Evolutionary conservation across 805 yeast species (phyloP).

Genomic region (Clavispora vitiphila): DNA sequence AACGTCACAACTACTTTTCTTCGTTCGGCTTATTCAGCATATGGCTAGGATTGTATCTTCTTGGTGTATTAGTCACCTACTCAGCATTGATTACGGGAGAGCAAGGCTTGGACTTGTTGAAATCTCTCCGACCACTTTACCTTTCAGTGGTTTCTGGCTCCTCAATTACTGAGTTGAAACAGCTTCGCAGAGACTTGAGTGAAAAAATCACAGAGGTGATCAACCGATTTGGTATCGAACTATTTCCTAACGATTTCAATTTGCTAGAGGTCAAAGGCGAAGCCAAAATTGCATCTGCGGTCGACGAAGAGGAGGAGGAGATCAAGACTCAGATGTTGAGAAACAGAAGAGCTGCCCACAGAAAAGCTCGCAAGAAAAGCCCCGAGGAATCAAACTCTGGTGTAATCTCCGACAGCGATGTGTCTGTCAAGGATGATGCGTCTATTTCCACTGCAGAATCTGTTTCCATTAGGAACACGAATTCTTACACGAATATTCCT

Average conservation of each 20-base stretch:
- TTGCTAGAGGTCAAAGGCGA: slow-evolving; percentile 43
- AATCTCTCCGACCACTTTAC: slow-evolving; percentile 77
- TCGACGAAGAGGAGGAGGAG: slow-evolving; percentile 49
- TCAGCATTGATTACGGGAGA: slow-evolving; percentile 93
- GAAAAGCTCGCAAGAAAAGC: slow-evolving; percentile 18
- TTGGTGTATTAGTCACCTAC: slow-evolving; percentile 71
- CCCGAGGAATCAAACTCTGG: slow-evolving; percentile 5
- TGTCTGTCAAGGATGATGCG: slow-evolving; percentile 15
- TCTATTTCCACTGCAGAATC: slow-evolving; percentile 52
- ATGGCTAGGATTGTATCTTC: slow-evolving; percentile 46
- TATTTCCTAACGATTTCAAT: slow-evolving; percentile 79
- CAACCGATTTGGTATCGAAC: slow-evolving; percentile 74
- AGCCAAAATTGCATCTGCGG: slow-evolving; percentile 25
- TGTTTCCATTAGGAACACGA: slow-evolving; percentile 57
- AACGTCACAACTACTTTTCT: slow-evolving; percentile 9
- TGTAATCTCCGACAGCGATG: slow-evolving; percentile 14
- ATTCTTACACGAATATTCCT: slow-evolving; percentile 61
- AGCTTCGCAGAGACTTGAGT: slow-evolving; percentile 56
- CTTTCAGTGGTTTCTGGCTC: slow-evolving; percentile 56
- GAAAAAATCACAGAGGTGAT: slow-evolving; percentile 73
- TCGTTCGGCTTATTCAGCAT: slow-evolving; percentile 30
- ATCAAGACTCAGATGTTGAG: slow-evolving; percentile 43
- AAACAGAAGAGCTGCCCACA: slow-evolving; percentile 33
- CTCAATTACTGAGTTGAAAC: slow-evolving; percentile 54
- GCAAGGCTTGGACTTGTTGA: slow-evolving; percentile 83